Base-by-base conservation (phyloP, 225 moss, liverwort and hornwort species). In the Thuidium tamariscinum region DNA sequence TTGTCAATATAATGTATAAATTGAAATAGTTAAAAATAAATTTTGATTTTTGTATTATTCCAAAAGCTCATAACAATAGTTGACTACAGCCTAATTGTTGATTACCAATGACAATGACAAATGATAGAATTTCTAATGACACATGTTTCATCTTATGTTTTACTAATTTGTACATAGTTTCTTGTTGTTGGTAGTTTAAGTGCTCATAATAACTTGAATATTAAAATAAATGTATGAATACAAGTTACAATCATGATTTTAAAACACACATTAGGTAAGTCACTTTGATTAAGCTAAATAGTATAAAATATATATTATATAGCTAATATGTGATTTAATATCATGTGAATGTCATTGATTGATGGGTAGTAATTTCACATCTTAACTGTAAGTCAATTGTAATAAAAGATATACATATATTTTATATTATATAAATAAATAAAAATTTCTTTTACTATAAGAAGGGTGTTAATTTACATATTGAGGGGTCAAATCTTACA, bases 181-280 rank as follows among this genome's bases (percentile, higher is more conserved):
- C 18, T 46, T 4, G 11, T 46, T 0, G 3, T 44, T 29, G 3
- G 2, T 44, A 5, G 1, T 71, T 26, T 42, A 5, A 3, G 17
- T 6, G 3, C 29, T 72, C 3, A 29, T 42, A 46, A 10, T 29
- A 46, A 44, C 16, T 71, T 44, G 6, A 71, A 44, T 29, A 17
- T 6, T 29, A 27, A 44, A 41, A 29, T 10, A 44, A 27, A 42
- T 27, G 2, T 44, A 27, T 42, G 1, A 1, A 42, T 3, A 27
- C 16, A 70, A 70, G 42, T 27, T 0, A 0, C 15, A 70, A 70
- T 42, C 3, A 27, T 42, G 9, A 5, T 26, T 41, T 42, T 5
- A 15, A 15, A 0, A 15, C 1, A 9, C 15, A 41, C 5, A 25
- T 23, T 15, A 25, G 8, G 1, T 42, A 26, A 12, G 41, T 26